A percentile compares a stretch with the other conserved stretches of the same genome.
Evolutionary conservation across 148 eudicot species (phyloP).

Genomic region (Dianthus caryophyllus): DNA sequence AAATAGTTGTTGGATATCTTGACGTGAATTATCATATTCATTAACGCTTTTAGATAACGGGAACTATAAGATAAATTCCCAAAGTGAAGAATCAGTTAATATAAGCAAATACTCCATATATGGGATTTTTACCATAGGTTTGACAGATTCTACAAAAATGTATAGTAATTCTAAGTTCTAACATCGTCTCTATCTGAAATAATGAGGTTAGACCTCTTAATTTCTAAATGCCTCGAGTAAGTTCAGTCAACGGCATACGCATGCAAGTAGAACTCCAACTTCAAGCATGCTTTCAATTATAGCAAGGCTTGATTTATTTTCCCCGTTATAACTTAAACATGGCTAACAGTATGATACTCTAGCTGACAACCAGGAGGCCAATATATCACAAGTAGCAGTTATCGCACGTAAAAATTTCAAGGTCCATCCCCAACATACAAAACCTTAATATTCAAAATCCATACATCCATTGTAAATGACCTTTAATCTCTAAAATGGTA

Average conservation of each 20-base stretch:
- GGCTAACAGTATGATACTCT: not conserved
- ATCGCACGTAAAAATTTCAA: not conserved
- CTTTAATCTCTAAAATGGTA: not conserved
- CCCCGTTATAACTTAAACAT: not conserved
- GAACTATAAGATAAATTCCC: too few species aligned
- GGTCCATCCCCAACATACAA: not conserved
- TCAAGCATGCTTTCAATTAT: slow-evolving; percentile 1
- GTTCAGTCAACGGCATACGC: not conserved
- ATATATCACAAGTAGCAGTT: not conserved
- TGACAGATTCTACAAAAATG: not conserved
- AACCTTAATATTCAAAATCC: not conserved
- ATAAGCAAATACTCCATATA: too few species aligned
- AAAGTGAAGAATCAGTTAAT: too few species aligned
- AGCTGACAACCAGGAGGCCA: not conserved
- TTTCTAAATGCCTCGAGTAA: not conserved
- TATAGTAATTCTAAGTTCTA: not conserved
- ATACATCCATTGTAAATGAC: not conserved
- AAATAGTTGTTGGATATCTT: not conserved
- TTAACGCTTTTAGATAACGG: not conserved
- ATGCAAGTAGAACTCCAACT: not conserved
- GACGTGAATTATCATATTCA: not conserved
- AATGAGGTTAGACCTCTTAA: not conserved
- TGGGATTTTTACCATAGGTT: not conserved
- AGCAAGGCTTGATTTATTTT: not conserved
- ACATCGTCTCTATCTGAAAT: not conserved